Conservation (phyloP, 1,284 basidiomycete genomes). For the Cerrena zonata region DNA sequence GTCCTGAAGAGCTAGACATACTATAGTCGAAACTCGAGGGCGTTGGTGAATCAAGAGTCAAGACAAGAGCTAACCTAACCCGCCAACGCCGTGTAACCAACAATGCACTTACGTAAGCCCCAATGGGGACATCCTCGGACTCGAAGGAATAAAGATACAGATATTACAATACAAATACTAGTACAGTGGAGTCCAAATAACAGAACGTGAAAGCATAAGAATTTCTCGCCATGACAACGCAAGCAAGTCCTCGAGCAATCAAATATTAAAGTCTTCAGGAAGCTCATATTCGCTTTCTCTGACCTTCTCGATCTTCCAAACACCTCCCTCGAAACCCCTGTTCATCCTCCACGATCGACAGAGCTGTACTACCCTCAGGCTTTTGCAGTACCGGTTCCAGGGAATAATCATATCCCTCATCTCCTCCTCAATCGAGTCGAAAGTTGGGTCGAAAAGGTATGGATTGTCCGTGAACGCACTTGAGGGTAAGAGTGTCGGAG, state of each 20-base stretch:
- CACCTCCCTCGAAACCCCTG: conserved; percentile 16
- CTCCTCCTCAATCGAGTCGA: conserved; percentile 22
- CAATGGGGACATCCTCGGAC: too few relatives aligned
- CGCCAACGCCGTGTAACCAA: too few relatives aligned
- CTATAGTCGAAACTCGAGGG: too few relatives aligned
- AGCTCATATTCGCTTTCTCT: conserved; percentile 5
- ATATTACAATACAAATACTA: too few relatives aligned
- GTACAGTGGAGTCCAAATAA: too few relatives aligned
- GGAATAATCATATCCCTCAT: conserved; percentile 25
- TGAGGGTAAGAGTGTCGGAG: neutral
- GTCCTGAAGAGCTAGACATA: conserved; percentile 21
- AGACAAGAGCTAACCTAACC: too few relatives aligned
- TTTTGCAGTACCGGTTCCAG: conserved; percentile 23
- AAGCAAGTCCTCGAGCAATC: too few relatives aligned
- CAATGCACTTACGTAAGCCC: too few relatives aligned
- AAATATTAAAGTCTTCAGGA: neutral
- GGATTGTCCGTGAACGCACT: conserved; percentile 12
- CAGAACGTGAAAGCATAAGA: too few relatives aligned
- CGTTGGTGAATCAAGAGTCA: too few relatives aligned
- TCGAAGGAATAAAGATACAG: too few relatives aligned
- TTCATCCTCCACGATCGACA: conserved; percentile 17
- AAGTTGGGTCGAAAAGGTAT: conserved; percentile 21
- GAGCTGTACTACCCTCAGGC: conserved; percentile 24
- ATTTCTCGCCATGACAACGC: too few relatives aligned
- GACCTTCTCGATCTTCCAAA: conserved; percentile 15